These are phyloP conservation scores for Venturia oleaginea DNA, from an alignment of 2,329 filamentous ascomycete species.

Conservation along the genomic window DNA sequence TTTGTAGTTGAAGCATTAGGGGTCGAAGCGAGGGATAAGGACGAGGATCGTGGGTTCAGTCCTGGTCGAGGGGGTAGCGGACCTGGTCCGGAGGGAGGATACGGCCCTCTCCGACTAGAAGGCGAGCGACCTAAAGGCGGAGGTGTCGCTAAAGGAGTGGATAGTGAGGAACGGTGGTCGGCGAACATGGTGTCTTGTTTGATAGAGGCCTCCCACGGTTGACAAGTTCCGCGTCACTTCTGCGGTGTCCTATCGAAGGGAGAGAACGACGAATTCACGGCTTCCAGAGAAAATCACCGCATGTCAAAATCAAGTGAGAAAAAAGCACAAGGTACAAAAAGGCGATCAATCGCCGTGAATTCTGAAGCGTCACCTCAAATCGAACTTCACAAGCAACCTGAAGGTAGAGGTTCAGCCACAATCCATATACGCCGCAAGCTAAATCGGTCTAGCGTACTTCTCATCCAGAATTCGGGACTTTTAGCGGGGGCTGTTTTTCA, in stretches of 20 bases:
- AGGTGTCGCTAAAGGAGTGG: slow-evolving; percentile 51
- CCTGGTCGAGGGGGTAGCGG: slow-evolving; percentile 52
- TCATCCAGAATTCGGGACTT: neutral
- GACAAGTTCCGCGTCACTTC: neutral
- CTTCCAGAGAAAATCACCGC: neutral
- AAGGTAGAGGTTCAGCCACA: neutral
- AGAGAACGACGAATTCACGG: neutral
- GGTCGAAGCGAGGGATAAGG: slow-evolving; percentile 62
- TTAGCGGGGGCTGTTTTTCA: neutral
- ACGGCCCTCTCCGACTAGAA: slow-evolving; percentile 48
- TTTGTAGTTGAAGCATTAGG: slow-evolving; percentile 70
- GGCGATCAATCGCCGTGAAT: neutral
- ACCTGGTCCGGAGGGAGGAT: slow-evolving; percentile 55
- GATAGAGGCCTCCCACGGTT: neutral
- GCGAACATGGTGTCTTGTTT: slow-evolving; percentile 63
- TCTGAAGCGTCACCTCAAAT: neutral
- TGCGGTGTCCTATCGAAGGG: neutral
- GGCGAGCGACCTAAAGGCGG: slow-evolving; percentile 27
- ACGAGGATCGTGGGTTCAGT: slow-evolving; percentile 63
- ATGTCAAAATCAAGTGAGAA: neutral
- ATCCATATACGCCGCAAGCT: neutral
- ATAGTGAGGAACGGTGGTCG: slow-evolving; percentile 70
- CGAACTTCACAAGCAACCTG: too few species aligned
- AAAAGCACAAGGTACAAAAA: neutral
- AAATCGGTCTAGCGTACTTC: neutral